Percentiles rank a stretch among this genome's conserved stretches.
Conservation (phyloP, 768 basidiomycete genomes). For the Hygrophorus russula region DNA sequence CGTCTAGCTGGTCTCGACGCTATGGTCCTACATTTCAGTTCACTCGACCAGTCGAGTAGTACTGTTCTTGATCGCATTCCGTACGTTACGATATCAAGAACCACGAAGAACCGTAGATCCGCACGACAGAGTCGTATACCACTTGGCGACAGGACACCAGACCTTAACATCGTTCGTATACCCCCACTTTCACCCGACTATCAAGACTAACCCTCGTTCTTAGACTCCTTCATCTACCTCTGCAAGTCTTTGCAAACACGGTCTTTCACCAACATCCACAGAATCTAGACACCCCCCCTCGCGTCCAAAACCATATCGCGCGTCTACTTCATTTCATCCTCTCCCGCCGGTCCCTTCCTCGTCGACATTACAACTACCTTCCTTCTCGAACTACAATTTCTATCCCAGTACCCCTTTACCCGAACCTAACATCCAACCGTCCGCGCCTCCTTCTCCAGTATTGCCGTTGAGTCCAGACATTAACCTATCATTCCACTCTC, state of each 20-base stretch:
- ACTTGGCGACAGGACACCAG: constrained; percentile 20
- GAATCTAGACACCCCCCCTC: background rate
- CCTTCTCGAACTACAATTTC: constrained; percentile 19
- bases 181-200: constrained; percentile 10
- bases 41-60: constrained; percentile 17
- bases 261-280: background rate
- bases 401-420: constrained; percentile 12
- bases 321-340: constrained; percentile 10
- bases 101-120: background rate
- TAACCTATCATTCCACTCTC: background rate
- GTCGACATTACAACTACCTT: constrained; percentile 27
- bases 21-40: constrained; percentile 23
- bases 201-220: constrained; percentile 1
- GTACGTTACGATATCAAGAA: constrained; percentile 9
- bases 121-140: constrained; percentile 15
- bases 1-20: constrained; percentile 26
- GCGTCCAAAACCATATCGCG: constrained; percentile 7
- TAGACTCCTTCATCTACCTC: background rate
- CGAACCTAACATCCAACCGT: background rate
- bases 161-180: constrained; percentile 10
- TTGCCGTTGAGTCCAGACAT: constrained; percentile 2
- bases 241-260: background rate
- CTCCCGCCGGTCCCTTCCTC: constrained; percentile 17
- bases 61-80: constrained; percentile 9
- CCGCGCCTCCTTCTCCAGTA: constrained; percentile 5